Conservation (phyloP, 352 stramenopile genomes). For the Thalassiosira ordinaria region DNA sequence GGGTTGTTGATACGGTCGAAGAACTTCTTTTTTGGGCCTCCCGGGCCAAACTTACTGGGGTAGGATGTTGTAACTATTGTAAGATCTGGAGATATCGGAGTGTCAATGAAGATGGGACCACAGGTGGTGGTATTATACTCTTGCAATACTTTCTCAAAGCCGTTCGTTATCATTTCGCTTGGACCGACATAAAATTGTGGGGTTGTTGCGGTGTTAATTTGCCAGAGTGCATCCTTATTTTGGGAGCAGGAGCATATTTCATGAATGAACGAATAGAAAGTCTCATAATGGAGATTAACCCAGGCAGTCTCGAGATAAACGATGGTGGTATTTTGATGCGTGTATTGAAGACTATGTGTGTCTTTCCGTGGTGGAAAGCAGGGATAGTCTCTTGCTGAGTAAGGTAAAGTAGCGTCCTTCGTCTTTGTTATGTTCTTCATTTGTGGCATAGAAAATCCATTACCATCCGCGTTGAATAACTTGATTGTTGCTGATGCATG, state of each 20-base stretch:
- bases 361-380: not conserved
- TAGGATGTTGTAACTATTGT: slow-evolving; percentile 16
- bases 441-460: too few relatives aligned
- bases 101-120: slow-evolving; percentile 12
- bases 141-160: slow-evolving; percentile 7
- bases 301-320: slow-evolving; percentile 13
- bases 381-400: slow-evolving; percentile 31
- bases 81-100: not conserved
- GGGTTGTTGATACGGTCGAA: too few relatives aligned
- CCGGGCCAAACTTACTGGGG: too few relatives aligned
- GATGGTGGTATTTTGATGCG: not conserved
- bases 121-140: slow-evolving; percentile 20
- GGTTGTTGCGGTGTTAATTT: not conserved
- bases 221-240: slow-evolving; percentile 10
- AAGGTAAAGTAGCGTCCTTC: too few relatives aligned
- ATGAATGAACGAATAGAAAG: slow-evolving; percentile 20
- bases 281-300: slow-evolving; percentile 15
- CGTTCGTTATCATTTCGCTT: not conserved
- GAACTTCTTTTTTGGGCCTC: too few relatives aligned
- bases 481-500: too few relatives aligned
- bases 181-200: slow-evolving; percentile 27
- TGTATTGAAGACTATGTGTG: not conserved
- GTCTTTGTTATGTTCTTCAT: too few relatives aligned
- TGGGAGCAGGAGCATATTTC: slow-evolving; percentile 11
- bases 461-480: too few relatives aligned